phyloP scores from a whole-genome alignment of 2,329 filamentous ascomycete genomes.

The Fusarium tjaetaba region DNA sequence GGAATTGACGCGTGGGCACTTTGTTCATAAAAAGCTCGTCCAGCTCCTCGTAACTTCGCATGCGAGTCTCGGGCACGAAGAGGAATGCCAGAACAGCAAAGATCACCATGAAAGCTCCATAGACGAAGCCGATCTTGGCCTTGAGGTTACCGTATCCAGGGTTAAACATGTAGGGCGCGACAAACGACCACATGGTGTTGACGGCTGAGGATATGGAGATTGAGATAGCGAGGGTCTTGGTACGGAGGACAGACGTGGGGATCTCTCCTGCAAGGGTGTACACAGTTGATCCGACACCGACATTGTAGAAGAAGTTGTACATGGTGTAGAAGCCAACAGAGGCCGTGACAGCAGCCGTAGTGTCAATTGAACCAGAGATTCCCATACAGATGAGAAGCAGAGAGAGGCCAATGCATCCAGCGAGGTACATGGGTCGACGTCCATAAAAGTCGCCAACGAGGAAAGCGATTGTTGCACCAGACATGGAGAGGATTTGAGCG shows the following conservation, averaged over 20 bases:
- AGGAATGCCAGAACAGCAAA: slow-evolving; percentile 53
- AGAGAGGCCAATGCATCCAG: slow-evolving; percentile 37
- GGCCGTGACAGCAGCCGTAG: slow-evolving; percentile 38
- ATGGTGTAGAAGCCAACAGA: slow-evolving; percentile 51
- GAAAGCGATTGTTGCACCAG: slow-evolving; percentile 43
- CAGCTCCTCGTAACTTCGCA: slow-evolving; percentile 43
- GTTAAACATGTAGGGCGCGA: slow-evolving; percentile 58
- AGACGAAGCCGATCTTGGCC: slow-evolving; percentile 55
- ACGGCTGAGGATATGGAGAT: slow-evolving; percentile 54
- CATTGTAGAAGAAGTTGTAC: slow-evolving; percentile 54
- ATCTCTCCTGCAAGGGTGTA: slow-evolving; percentile 56
- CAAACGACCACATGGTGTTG: slow-evolving; percentile 56
- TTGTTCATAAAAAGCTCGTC: slow-evolving; percentile 44
- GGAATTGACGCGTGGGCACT: slow-evolving; percentile 39
- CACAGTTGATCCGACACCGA: slow-evolving; percentile 53
- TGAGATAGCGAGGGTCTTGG: slow-evolving; percentile 55
- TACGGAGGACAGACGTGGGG: slow-evolving; percentile 55
- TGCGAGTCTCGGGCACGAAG: slow-evolving; percentile 59
- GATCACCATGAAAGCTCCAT: slow-evolving; percentile 49
- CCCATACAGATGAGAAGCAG: slow-evolving; percentile 44
- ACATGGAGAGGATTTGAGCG: slow-evolving; percentile 44
- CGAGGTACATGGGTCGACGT: slow-evolving; percentile 44
- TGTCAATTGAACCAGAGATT: slow-evolving; percentile 40
- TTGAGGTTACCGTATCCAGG: slow-evolving; percentile 49
- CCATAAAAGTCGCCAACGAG: slow-evolving; percentile 42